Base-by-base conservation (phyloP, 495 filamentous ascomycete genomes). In the Penicillium coffeae region DNA sequence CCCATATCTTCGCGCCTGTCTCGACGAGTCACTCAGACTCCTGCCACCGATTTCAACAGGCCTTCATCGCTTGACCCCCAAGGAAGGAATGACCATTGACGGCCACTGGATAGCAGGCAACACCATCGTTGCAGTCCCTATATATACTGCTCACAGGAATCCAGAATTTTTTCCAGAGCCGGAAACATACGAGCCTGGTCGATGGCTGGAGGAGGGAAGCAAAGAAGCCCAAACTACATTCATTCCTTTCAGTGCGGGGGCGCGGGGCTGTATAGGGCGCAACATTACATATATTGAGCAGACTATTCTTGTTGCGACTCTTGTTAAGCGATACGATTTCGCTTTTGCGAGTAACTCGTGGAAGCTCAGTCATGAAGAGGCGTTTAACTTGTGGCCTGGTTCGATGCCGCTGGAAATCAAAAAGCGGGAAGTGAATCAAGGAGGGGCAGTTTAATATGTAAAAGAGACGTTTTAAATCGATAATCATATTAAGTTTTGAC, bases 21-120 rank as follows among this genome's bases (percentile, higher is more conserved):
- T 79, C 9, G 70, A 79, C 44, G 76, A 81, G 53, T 59, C 68
- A 2, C 48, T 79, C 21, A 66, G 74, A 6, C 57, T 78, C 18
- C 62, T 68, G 48, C 72, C 75, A 1, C 62, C 72, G 3, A 63
- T 60, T 2, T 59, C 69, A 6, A 59, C 62, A 18, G 64, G 56
- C 9, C 55, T 66, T 10, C 74, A 63, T 44, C 66, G 74, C 18
- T 46, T 63, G 16, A 70, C 69, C 1, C 66, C 68, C 0, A 36
- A 60, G 0, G 60, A 70, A 22, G 73, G 73, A 0, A 49, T 68
- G 21, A 59, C 52, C 14, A 70, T 78, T 38, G 60, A 57, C 1
- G 68, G 60, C n/a, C 54, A 63, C 20, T 70, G 64, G 50, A 66
- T 76, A 1, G 64, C 75, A 8, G 66, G 63, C 1, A 52, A 52